Conservation (phyloP, 2,329 filamentous ascomycete genomes). For the Cladosporium velox region DNA sequence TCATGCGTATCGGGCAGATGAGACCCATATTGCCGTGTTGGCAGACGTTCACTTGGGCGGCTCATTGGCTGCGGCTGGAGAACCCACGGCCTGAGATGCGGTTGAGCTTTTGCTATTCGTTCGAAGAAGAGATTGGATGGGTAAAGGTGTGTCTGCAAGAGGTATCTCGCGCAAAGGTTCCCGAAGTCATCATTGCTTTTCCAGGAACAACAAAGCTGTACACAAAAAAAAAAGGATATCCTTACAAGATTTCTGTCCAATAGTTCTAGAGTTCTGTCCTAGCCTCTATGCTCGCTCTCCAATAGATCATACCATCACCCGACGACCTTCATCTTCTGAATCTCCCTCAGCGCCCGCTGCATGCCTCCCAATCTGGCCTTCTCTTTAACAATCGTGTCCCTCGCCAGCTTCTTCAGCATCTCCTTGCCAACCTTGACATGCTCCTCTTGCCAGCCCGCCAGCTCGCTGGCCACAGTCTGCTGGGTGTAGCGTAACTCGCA, state of each 20-base stretch:
- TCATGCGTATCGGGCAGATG: no score
- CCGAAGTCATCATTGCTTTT: not conserved
- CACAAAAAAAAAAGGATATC: not conserved
- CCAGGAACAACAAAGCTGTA: not conserved
- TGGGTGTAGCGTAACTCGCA: constrained; percentile 88
- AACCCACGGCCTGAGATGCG: not conserved
- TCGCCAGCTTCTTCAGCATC: constrained; percentile 75
- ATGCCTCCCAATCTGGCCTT: constrained; percentile 77
- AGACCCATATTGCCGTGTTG: not conserved
- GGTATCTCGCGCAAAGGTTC: not conserved
- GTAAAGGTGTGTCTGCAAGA: not conserved
- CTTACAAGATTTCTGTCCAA: not conserved
- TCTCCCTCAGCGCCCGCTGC: constrained; percentile 71
- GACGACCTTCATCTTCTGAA: constrained; percentile 28
- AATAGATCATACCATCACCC: not conserved
- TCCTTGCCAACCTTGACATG: constrained; percentile 74
- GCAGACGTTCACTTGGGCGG: not conserved
- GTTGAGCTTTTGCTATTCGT: no score
- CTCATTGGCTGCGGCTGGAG: not conserved
- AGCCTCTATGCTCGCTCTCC: not conserved
- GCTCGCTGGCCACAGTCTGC: constrained; percentile 84
- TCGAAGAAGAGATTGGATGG: not conserved
- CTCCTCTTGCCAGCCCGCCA: constrained; percentile 92
- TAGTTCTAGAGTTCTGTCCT: constrained; percentile 7
- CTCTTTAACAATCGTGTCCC: constrained; percentile 77